These are phyloP conservation scores for Themeda triandra DNA, from an alignment of 176 grass and related monocot genomes.

Conservation along the genomic window DNA sequence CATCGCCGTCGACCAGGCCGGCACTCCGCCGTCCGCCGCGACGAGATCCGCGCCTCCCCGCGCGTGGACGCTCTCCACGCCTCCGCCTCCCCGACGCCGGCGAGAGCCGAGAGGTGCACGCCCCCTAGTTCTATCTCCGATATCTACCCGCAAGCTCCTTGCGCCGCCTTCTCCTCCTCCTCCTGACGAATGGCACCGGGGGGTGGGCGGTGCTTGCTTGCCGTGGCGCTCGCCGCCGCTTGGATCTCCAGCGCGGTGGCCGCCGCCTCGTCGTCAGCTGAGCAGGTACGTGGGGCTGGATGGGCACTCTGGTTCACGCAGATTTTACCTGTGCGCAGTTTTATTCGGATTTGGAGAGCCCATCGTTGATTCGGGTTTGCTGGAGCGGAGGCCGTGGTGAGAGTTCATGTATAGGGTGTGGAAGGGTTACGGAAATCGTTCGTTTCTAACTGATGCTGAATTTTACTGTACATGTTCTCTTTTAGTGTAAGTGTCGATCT, in stretches of 20 bases:
- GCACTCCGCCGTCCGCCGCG: not conserved
- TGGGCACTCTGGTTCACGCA: not conserved
- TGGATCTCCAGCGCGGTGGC: not conserved
- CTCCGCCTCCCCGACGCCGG: not conserved
- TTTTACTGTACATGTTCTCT: not conserved
- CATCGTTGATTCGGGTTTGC: not conserved
- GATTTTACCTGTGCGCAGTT: not conserved
- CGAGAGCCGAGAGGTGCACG: not conserved
- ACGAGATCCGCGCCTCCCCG: not conserved
- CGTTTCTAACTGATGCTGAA: not conserved
- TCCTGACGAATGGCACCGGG: not conserved
- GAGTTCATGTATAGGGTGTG: not conserved
- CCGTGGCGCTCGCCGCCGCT: conserved; percentile 3
- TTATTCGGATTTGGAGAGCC: no score
- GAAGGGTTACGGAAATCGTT: not conserved
- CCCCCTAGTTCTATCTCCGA: not conserved
- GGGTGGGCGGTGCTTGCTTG: conserved; percentile 7
- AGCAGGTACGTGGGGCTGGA: not conserved
- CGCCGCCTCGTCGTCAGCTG: not conserved
- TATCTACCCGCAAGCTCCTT: not conserved
- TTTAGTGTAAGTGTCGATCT: not conserved
- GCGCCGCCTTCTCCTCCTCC: not conserved
- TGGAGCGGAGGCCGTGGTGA: no score
- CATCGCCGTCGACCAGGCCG: not conserved
- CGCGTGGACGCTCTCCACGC: not conserved